phyloP scores from a whole-genome alignment of 192 early-diverging fungal genomes.

The Coemansia sp. region DNA sequence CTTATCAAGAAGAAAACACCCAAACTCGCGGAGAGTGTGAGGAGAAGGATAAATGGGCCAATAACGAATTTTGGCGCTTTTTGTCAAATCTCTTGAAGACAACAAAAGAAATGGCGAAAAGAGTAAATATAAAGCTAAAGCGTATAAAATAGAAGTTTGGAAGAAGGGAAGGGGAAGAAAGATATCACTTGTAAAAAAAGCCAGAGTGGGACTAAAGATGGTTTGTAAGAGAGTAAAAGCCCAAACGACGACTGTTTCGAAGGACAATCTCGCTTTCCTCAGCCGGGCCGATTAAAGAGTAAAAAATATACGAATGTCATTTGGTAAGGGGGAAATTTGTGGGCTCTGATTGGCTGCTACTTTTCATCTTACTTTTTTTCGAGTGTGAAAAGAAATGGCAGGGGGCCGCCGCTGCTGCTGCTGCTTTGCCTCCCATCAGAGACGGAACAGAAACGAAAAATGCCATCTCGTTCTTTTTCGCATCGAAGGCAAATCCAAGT shows the following conservation, averaged over 20 bases:
- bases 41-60: no score
- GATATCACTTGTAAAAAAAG: slow-evolving; percentile 7
- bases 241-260: not conserved
- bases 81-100: not conserved
- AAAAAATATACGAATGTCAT: not conserved
- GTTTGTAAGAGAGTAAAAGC: not conserved
- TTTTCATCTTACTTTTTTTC: not conserved
- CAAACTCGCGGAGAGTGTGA: slow-evolving; percentile 1
- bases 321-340: no score
- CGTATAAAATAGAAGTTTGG: not conserved
- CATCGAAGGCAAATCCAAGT: no score
- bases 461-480: not conserved
- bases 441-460: not conserved
- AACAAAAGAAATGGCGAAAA: not conserved
- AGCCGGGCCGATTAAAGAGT: not conserved
- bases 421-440: no score
- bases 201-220: slow-evolving; percentile 14
- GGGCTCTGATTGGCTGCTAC: not conserved
- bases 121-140: not conserved
- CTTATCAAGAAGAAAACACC: no score
- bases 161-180: not conserved
- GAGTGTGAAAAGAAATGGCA: not conserved
- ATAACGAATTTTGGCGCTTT: not conserved
- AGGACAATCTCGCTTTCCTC: no score
- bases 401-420: no score